Evolutionary conservation across 2,329 filamentous ascomycete species (phyloP).

Genomic region (Eutypa lata): DNA sequence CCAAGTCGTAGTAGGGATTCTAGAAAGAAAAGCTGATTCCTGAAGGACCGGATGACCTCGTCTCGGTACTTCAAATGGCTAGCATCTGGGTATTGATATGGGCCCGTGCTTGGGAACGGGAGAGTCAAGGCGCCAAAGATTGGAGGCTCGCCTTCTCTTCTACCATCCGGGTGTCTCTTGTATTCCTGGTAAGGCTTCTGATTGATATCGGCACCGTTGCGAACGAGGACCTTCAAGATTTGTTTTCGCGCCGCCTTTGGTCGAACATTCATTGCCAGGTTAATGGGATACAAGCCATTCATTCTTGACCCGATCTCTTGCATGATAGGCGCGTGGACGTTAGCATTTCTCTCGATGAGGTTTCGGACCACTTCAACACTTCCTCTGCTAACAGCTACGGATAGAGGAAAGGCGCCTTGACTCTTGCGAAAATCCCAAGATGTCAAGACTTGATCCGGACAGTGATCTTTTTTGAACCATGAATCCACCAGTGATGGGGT

Average conservation of each 20-base stretch:
- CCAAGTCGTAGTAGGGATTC: background rate
- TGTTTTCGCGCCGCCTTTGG: too few species aligned
- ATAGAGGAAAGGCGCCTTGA: background rate
- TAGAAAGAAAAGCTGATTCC: background rate
- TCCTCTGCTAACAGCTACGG: too few species aligned
- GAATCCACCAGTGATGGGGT: background rate
- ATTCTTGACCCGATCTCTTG: too few species aligned
- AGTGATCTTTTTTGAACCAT: background rate
- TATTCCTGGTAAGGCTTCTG: background rate
- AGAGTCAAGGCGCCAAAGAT: background rate
- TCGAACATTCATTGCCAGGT: too few species aligned
- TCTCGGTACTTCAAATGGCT: background rate
- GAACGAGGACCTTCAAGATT: background rate
- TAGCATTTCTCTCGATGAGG: too few species aligned
- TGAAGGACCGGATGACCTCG: background rate
- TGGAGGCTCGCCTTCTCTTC: background rate
- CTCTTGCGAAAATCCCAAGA: background rate
- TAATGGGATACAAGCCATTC: too few species aligned
- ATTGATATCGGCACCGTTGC: background rate
- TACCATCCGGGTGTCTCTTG: background rate
- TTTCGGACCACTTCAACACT: too few species aligned
- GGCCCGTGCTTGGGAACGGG: background rate
- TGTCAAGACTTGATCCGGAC: background rate
- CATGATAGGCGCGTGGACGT: too few species aligned
- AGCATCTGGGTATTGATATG: background rate